phyloP scores from a whole-genome alignment of 148 eudicot species.

The Selenicereus undatus region DNA sequence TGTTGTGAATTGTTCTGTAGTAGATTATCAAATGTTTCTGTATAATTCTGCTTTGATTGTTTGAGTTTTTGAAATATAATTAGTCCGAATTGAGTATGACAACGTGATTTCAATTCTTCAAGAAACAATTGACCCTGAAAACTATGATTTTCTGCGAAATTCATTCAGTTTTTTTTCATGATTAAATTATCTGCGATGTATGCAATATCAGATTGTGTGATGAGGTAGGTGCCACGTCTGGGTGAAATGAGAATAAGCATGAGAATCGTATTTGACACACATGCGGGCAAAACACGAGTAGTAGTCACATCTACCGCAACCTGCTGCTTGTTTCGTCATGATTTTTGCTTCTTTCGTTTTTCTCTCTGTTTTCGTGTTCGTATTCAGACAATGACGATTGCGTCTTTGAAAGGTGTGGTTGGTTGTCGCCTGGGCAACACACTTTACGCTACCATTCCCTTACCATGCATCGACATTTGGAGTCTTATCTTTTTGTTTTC shows the following conservation, averaged over 20 bases:
- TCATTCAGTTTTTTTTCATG: background rate
- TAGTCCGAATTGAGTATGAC: background rate
- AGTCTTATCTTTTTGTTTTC: constrained; percentile 28
- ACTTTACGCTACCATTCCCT: background rate
- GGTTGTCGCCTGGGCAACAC: constrained; percentile 34
- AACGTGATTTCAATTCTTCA: background rate
- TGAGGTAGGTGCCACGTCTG: constrained; percentile 28
- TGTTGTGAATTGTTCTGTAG: background rate
- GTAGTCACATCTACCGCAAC: background rate
- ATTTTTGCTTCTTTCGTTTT: background rate
- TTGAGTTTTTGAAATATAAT: background rate
- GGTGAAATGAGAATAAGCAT: background rate
- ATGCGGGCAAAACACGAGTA: background rate
- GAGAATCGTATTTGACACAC: background rate
- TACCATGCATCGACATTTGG: constrained; percentile 19
- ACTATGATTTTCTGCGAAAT: background rate
- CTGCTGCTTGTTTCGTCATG: background rate
- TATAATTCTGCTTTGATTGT: background rate
- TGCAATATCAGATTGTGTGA: background rate
- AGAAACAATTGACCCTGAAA: background rate
- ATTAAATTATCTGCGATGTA: background rate
- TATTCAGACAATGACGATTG: constrained; percentile 19
- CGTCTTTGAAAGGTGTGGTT: constrained; percentile 22
- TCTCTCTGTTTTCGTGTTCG: background rate
- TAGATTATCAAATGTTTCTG: no score